A percentile compares a stretch with the other conserved stretches of the same genome.
These are phyloP conservation scores for Neocatenulostroma microsporum DNA, from an alignment of 2,329 filamentous ascomycete species.

Conservation along the genomic window DNA sequence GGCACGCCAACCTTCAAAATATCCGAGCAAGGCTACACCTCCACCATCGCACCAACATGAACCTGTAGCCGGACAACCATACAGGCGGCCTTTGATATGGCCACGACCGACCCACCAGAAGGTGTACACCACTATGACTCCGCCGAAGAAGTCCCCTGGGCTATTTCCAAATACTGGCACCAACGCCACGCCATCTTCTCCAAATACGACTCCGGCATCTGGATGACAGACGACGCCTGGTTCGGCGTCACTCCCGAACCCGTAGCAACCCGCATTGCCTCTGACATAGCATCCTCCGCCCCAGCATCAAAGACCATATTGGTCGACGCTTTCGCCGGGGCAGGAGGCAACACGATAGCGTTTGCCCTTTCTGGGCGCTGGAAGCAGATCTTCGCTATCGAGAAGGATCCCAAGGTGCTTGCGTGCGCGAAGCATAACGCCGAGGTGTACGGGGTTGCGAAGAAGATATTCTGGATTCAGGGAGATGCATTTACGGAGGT, in stretches of 20 bases:
- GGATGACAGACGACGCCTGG: constrained; percentile 91
- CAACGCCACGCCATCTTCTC: constrained; percentile 85
- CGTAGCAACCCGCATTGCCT: constrained; percentile 70
- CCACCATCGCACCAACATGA: too few species aligned
- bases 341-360: constrained; percentile 90
- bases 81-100: too few species aligned
- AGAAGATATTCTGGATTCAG: constrained; percentile 75
- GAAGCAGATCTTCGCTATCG: constrained; percentile 79
- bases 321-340: constrained; percentile 84
- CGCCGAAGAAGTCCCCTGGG: constrained; percentile 64
- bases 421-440: constrained; percentile 92
- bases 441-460: constrained; percentile 67
- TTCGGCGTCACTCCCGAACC: constrained; percentile 94
- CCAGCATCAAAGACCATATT: constrained; percentile 55
- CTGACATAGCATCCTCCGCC: constrained; percentile 53
- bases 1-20: too few species aligned
- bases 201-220: constrained; percentile 77
- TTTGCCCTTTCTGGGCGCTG: constrained; percentile 76
- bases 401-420: constrained; percentile 71
- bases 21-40: too few species aligned
- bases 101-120: constrained; percentile 40
- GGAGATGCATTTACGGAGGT: constrained; percentile 79
- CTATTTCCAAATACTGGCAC: constrained; percentile 90
- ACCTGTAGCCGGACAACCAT: too few species aligned
- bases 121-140: constrained; percentile 68